Conservation (phyloP, 495 filamentous ascomycete genomes). For the Tuber melanosporum region DNA sequence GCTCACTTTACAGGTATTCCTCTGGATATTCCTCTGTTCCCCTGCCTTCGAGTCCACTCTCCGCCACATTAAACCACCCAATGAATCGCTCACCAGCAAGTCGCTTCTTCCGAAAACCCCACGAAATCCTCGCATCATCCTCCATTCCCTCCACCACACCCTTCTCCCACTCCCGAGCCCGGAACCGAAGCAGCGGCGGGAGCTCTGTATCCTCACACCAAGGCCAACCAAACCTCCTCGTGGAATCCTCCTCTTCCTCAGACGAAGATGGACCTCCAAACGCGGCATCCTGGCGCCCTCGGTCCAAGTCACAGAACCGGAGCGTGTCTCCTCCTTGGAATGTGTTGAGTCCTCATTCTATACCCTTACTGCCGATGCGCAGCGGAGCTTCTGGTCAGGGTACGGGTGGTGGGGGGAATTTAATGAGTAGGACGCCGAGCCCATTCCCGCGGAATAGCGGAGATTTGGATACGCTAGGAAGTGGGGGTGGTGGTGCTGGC, state of each 20-base stretch:
- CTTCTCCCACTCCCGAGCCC: slow-evolving; percentile 35
- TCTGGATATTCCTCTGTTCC: background rate
- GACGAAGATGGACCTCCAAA: slow-evolving; percentile 20
- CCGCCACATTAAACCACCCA: background rate
- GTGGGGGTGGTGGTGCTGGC: slow-evolving; percentile 6
- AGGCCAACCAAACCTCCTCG: slow-evolving; percentile 26
- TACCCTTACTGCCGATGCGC: slow-evolving; percentile 36
- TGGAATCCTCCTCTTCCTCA: slow-evolving; percentile 16
- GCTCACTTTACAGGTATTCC: background rate
- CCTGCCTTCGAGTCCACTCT: background rate
- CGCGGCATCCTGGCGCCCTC: background rate
- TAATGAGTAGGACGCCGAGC: slow-evolving; percentile 34
- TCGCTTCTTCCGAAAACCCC: slow-evolving; percentile 32
- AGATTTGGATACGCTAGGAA: slow-evolving; percentile 20
- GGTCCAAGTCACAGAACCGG: slow-evolving; percentile 31
- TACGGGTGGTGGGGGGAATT: slow-evolving; percentile 7
- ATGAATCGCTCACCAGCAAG: slow-evolving; percentile 2
- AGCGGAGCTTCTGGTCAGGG: slow-evolving; percentile 16
- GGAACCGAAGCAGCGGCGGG: slow-evolving; percentile 39
- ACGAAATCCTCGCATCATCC: slow-evolving; percentile 36
- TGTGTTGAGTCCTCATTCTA: slow-evolving; percentile 17
- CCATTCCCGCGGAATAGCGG: slow-evolving; percentile 20
- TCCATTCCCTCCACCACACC: slow-evolving; percentile 2
- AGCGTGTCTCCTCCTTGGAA: slow-evolving; percentile 34
- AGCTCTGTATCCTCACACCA: slow-evolving; percentile 32